These are phyloP conservation scores for Leccinum griseonigrum DNA, from an alignment of 1,284 basidiomycete genomes.

Conservation along the genomic window DNA sequence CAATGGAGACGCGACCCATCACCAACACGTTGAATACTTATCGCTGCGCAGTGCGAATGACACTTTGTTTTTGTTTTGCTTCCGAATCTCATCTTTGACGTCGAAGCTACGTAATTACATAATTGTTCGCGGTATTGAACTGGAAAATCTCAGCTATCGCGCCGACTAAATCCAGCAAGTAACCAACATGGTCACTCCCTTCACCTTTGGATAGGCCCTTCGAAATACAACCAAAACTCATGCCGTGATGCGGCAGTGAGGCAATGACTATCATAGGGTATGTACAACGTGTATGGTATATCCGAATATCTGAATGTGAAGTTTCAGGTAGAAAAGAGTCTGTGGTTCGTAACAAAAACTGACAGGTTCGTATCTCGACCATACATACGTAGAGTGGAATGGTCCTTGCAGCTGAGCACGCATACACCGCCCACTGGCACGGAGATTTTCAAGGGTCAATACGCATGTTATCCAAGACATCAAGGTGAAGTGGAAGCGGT, in stretches of 20 bases:
- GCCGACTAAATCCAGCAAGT: not conserved
- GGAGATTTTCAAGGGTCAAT: conserved; percentile 2
- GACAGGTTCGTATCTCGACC: not conserved
- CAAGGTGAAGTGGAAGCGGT: not conserved
- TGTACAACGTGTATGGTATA: conserved; percentile 22
- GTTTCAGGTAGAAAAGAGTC: not conserved
- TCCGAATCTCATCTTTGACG: not conserved
- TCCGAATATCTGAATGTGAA: not conserved
- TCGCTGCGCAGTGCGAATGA: not conserved
- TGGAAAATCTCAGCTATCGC: not conserved
- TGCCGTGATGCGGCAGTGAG: not conserved
- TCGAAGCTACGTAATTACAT: not conserved
- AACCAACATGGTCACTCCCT: not conserved
- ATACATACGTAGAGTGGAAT: not conserved
- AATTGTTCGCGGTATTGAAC: not conserved
- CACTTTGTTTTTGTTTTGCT: not conserved
- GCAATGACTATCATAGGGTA: conserved; percentile 5
- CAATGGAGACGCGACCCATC: not conserved
- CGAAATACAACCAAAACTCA: not conserved
- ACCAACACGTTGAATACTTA: not conserved
- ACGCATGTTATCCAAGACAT: conserved; percentile 15
- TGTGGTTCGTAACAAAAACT: not conserved
- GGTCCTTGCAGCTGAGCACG: not conserved
- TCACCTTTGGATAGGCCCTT: not conserved
- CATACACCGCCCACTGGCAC: no score